Base-by-base conservation (phyloP, 1,139 yeast species). In the Kurtzmaniella quercitrusa region DNA sequence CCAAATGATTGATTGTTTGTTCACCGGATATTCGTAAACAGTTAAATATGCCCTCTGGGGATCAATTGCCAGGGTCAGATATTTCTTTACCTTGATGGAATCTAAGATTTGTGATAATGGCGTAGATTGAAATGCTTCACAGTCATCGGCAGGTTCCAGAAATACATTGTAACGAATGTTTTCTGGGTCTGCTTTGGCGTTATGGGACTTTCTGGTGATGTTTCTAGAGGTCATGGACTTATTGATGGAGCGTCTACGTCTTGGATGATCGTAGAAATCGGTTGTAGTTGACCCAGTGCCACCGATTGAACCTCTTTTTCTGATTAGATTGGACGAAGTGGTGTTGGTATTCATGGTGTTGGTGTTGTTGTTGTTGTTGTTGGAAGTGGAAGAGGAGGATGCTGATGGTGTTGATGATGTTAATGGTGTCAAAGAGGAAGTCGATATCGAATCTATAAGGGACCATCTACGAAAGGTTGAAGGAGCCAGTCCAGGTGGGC, bases 1-100 rank as follows among this genome's bases (percentile, higher is more conserved):
- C 97, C 97, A 90, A 49, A 89, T 82, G 46, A 91, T 77, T 80
- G 89, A 79, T 51, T 80, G 77, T 46, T 59, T 77, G 52, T 82
- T 82, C 47, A 87, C 60, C 55, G 65, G 70, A 63, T 82, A 87
- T 60, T 87, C 94, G 56, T 73, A 85, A 5, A 86, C 95, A 0
- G 91, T 81, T 40, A 86, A 65, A 58, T 72, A 84, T 58, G 80
- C 79, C 47, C 94, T 72, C 27, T 76, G 45, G 2, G 72, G 70
- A 46, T 67, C 70, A 34, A 71, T 79, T 50, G 88, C 94, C 29
- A 85, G 81, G 9, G 88, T 79, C 15, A 91, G 83, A 46, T 89
- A 85, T 58, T 85, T 85, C 53, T 81, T 81, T 48, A 79, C 72
- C 56, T 72, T 75, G 25, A 68, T 65, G 41, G 73, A 67, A n/a